Percentiles rank a stretch among this genome's conserved stretches.
Evolutionary conservation across 495 filamentous ascomycete genomes (phyloP).

Genomic region (Darksidea phi): DNA sequence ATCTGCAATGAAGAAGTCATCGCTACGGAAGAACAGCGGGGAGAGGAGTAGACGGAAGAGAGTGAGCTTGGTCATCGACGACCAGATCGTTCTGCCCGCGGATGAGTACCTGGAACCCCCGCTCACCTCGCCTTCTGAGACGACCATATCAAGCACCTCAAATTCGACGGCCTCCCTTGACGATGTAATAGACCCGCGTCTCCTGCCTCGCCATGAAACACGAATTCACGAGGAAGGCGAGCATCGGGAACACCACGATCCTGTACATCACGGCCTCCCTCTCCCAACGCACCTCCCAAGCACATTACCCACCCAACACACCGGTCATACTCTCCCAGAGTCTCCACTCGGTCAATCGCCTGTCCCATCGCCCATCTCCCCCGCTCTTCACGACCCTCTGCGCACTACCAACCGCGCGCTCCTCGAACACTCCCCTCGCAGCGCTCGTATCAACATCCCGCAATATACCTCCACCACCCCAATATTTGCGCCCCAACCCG

Average conservation of each 20-base stretch:
- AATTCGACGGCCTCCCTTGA: constrained; percentile 19
- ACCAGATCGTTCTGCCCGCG: constrained; percentile 35
- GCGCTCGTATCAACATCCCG: not conserved
- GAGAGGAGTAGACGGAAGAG: constrained; percentile 19
- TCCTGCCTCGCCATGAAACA: constrained; percentile 7
- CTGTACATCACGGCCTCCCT: constrained; percentile 25
- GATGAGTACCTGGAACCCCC: constrained; percentile 12
- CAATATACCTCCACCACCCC: constrained; percentile 13
- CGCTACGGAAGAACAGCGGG: constrained; percentile 23
- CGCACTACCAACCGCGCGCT: constrained; percentile 44
- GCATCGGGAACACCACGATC: constrained; percentile 5
- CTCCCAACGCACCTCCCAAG: constrained; percentile 8
- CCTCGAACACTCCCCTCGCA: constrained; percentile 37
- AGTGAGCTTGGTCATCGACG: constrained; percentile 32
- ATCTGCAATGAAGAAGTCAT: constrained; percentile 22
- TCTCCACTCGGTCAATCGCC: constrained; percentile 8
- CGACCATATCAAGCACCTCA: constrained; percentile 7
- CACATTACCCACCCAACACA: constrained; percentile 14
- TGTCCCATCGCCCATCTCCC: not conserved
- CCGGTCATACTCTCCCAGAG: constrained; percentile 6
- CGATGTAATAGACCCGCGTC: constrained; percentile 21
- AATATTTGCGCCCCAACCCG: constrained; percentile 21
- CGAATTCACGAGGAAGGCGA: not conserved
- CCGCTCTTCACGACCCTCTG: constrained; percentile 33
- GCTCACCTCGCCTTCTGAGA: constrained; percentile 17